Percentiles rank a stretch among this genome's conserved stretches.
Conservation (phyloP, 345 rosid genomes). For the Hevea brasiliensis region DNA sequence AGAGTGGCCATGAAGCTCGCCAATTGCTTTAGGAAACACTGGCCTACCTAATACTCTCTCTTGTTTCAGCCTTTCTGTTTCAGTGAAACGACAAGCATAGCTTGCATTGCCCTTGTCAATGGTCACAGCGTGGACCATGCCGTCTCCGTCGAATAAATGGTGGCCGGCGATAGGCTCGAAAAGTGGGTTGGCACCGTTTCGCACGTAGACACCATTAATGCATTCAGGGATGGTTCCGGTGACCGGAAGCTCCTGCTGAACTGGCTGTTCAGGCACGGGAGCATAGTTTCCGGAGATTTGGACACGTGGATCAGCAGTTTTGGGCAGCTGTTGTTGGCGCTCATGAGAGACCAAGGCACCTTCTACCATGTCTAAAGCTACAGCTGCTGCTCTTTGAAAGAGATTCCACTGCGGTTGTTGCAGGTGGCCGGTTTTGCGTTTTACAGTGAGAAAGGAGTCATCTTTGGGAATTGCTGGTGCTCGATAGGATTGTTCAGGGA, state of each 20-base stretch:
- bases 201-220: constrained; percentile 77
- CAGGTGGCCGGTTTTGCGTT: constrained; percentile 12
- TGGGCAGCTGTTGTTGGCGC: constrained; percentile 63
- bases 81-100: constrained; percentile 88
- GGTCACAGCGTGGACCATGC: constrained; percentile 86
- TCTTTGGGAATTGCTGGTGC: constrained; percentile 28
- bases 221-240: constrained; percentile 70
- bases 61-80: constrained; percentile 33
- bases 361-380: constrained; percentile 66
- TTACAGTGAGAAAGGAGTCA: constrained; percentile 20
- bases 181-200: constrained; percentile 95
- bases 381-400: constrained; percentile 64
- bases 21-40: constrained; percentile 85
- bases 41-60: constrained; percentile 32
- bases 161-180: constrained; percentile 86
- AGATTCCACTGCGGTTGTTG: constrained; percentile 48
- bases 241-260: constrained; percentile 49
- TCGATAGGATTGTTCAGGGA: constrained; percentile 48
- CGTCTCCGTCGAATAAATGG: constrained; percentile 94
- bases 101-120: constrained; percentile 58
- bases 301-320: constrained; percentile 75
- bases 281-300: constrained; percentile 91
- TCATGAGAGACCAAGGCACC: constrained; percentile 61
- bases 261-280: constrained; percentile 77
- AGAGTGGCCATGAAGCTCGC: constrained; percentile 83